A percentile compares a stretch with the other conserved stretches of the same genome.
Conservation (phyloP, 805 yeast genomes). For the Myxozyma mucilagina region DNA sequence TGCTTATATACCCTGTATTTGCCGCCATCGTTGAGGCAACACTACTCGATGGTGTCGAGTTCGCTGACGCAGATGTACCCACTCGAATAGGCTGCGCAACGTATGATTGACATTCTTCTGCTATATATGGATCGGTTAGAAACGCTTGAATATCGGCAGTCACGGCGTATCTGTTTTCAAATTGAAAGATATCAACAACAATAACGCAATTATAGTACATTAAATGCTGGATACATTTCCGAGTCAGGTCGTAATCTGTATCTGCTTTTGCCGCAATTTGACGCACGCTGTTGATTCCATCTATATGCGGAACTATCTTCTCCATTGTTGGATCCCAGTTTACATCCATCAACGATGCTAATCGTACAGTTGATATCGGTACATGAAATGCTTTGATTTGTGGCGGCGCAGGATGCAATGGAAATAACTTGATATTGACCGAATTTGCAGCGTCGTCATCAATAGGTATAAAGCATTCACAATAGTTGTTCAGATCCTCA, state of each 20-base stretch:
- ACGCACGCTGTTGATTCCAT: conserved; percentile 83
- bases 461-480: conserved; percentile 92
- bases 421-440: conserved; percentile 91
- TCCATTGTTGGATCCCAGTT: conserved; percentile 98
- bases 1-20: background rate
- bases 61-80: conserved; percentile 42
- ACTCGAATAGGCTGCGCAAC: conserved; percentile 44
- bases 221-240: conserved; percentile 86
- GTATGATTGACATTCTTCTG: conserved; percentile 82
- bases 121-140: conserved; percentile 62
- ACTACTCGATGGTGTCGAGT: background rate
- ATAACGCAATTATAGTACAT: conserved; percentile 86
- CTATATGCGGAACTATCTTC: conserved; percentile 77
- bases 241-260: conserved; percentile 74
- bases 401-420: conserved; percentile 79
- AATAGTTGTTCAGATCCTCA: conserved; percentile 91
- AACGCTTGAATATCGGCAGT: conserved; percentile 74
- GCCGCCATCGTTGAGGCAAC: background rate
- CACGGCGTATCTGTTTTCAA: conserved; percentile 83
- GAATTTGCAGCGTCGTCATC: conserved; percentile 71
- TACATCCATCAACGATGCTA: conserved; percentile 73
- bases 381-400: conserved; percentile 78
- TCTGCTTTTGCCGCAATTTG: conserved; percentile 76
- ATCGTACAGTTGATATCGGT: conserved; percentile 82
- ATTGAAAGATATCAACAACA: conserved; percentile 84